These are phyloP conservation scores for Eragrostis nindensis DNA, from an alignment of 176 grass and related monocot genomes.

Conservation along the genomic window DNA sequence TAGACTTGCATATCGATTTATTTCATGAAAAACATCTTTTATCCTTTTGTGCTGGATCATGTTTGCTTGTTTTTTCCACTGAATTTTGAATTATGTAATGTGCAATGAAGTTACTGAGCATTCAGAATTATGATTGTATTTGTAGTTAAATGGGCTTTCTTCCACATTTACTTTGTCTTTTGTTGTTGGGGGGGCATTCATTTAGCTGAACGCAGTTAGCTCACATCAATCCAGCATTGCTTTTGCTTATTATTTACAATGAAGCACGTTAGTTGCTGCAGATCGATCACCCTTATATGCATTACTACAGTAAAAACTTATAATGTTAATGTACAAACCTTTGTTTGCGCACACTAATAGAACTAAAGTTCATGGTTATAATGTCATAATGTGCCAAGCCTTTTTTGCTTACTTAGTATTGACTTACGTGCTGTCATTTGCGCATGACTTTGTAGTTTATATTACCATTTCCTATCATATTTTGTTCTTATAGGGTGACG, in stretches of 20 bases:
- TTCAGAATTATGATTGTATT: background rate
- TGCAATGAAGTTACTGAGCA: background rate
- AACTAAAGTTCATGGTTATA: background rate
- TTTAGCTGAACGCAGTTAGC: background rate
- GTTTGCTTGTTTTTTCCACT: background rate
- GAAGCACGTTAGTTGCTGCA: too few relatives aligned
- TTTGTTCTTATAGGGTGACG: constrained; percentile 58
- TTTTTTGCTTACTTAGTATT: background rate
- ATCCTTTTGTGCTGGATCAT: background rate
- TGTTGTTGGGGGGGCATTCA: background rate
- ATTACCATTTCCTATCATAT: background rate
- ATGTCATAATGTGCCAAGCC: background rate
- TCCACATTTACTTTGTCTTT: background rate
- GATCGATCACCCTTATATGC: too few relatives aligned
- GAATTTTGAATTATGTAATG: background rate
- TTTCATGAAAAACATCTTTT: background rate
- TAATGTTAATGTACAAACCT: background rate
- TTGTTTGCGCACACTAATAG: background rate
- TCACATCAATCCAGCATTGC: background rate
- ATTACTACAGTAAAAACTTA: too few relatives aligned
- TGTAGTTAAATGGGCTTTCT: background rate
- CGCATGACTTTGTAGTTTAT: background rate
- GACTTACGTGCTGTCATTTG: too few relatives aligned
- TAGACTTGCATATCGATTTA: background rate
- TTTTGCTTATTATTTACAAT: background rate